Evolutionary conservation across 164 flowering plant genomes (phyloP).

Genomic region (Umbilicus rupestris): DNA sequence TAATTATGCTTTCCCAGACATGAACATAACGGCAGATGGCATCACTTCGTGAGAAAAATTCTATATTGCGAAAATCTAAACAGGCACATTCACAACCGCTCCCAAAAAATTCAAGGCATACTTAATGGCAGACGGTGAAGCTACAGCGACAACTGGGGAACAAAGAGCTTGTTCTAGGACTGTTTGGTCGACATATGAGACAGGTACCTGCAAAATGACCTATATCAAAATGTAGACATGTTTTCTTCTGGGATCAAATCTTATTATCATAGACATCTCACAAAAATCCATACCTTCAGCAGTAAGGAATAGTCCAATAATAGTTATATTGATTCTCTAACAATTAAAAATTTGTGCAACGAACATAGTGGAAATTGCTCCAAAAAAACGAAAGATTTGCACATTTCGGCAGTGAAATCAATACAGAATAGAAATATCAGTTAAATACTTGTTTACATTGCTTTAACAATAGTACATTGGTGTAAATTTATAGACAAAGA

Average conservation of each 20-base stretch:
- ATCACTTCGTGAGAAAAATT: not conserved
- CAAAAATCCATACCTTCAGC: not conserved
- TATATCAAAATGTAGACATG: not conserved
- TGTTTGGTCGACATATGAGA: constrained; percentile 44
- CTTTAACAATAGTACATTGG: not conserved
- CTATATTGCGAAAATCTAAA: not conserved
- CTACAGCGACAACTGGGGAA: constrained; percentile 78
- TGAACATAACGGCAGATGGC: not conserved
- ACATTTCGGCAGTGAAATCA: no score
- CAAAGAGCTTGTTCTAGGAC: constrained; percentile 51
- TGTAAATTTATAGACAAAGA: not conserved
- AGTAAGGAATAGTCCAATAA: not conserved
- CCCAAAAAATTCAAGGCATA: constrained; percentile 18
- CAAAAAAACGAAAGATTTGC: no score
- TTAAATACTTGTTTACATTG: not conserved
- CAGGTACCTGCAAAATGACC: constrained; percentile 48
- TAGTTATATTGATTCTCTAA: not conserved
- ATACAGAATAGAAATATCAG: not conserved
- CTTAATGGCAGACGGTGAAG: constrained; percentile 91
- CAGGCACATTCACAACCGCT: not conserved
- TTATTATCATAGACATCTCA: not conserved
- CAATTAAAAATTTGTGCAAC: not conserved
- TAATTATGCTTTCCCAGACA: not conserved
- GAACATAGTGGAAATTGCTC: not conserved
- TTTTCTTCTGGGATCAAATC: not conserved